Conservation (phyloP, 169 alveolate genomes). For the Plasmodium ovale region DNA sequence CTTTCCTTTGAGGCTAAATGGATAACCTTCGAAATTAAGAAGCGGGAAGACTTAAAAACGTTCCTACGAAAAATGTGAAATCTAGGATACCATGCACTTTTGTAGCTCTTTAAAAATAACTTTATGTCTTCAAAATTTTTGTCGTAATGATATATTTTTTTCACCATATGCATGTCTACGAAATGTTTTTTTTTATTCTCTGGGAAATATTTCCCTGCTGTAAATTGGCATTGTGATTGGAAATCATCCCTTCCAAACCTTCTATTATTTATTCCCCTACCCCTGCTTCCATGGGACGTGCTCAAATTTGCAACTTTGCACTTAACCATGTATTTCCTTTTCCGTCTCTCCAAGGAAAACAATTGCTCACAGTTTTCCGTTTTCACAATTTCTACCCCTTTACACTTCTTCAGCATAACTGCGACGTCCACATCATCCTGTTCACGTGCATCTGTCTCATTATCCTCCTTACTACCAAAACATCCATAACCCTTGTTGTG, state of each 20-base stretch:
- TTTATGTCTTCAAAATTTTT: conserved; percentile 29
- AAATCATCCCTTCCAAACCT: too few species aligned
- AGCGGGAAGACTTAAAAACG: not conserved
- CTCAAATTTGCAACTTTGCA: conserved; percentile 6
- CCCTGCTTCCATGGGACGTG: not conserved
- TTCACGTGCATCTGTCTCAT: not conserved
- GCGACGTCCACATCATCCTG: too few species aligned
- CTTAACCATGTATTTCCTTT: conserved; percentile 1
- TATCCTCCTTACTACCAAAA: not conserved
- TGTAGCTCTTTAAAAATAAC: conserved; percentile 27
- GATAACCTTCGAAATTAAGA: conserved; percentile 9
- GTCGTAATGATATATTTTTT: conserved; percentile 17
- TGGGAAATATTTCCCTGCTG: not conserved
- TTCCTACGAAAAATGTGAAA: not conserved
- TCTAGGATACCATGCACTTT: not conserved
- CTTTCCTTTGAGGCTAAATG: not conserved
- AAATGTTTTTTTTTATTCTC: not conserved
- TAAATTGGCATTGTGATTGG: not conserved
- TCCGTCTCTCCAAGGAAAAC: not conserved
- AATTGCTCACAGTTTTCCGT: not conserved
- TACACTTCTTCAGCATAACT: conserved; percentile 1
- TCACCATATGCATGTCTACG: conserved; percentile 14
- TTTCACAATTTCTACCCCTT: not conserved
- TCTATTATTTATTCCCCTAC: not conserved
- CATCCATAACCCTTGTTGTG: not conserved